phyloP scores from a whole-genome alignment of 2,329 filamentous ascomycete genomes.

The Ascochyta viciae-villosae region DNA sequence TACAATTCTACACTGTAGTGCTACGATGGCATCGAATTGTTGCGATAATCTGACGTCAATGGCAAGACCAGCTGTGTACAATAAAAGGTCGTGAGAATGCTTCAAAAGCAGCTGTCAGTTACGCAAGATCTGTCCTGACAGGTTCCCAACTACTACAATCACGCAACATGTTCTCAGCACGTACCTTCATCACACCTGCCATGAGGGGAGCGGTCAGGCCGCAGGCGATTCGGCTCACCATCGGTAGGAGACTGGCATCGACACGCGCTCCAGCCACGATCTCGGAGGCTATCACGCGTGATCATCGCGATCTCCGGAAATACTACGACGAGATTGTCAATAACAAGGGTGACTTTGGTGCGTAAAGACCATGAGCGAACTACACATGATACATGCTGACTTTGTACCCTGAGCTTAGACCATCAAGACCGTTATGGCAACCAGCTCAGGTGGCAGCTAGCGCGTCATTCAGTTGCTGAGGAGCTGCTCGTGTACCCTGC shows the following conservation, averaged over 20 bases:
- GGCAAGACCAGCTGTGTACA: no score
- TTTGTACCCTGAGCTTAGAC: no score
- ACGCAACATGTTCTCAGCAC: no score
- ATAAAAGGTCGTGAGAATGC: no score
- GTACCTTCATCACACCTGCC: no score
- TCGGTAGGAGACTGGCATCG: constrained; percentile 2
- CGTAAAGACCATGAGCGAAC: constrained; percentile 36
- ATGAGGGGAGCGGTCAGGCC: background rate
- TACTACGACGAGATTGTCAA: constrained; percentile 55
- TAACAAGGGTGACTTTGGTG: constrained; percentile 40
- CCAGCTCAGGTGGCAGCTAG: constrained; percentile 61
- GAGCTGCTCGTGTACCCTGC: constrained; percentile 54
- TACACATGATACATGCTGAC: no score
- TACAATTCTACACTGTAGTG: no score
- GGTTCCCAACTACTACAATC: no score
- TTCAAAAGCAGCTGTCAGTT: no score
- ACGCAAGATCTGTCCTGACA: no score
- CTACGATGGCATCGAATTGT: no score
- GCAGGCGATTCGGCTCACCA: background rate
- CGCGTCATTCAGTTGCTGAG: constrained; percentile 59
- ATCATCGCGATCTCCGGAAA: constrained; percentile 52
- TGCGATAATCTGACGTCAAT: no score
- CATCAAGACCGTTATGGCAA: constrained; percentile 47
- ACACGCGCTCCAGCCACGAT: constrained; percentile 20
- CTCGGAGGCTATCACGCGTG: constrained; percentile 50